phyloP scores from a whole-genome alignment of 768 basidiomycete species.

The Paxillus ammoniavirescens region DNA sequence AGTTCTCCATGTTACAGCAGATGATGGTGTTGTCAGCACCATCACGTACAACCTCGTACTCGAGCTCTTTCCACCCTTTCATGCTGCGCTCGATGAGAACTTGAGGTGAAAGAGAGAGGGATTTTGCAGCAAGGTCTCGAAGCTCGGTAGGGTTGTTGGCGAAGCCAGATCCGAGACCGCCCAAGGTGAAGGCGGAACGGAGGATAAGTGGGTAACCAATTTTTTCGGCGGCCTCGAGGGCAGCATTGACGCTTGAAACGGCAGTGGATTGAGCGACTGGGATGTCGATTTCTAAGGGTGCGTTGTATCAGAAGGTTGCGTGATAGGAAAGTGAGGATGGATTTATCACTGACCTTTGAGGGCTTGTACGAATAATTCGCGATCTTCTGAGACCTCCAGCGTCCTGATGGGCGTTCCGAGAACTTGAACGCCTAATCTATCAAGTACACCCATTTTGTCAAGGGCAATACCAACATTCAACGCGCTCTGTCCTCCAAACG shows the following conservation, averaged over 20 bases:
- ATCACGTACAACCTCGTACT: slow-evolving; percentile 99
- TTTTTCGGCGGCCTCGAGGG: slow-evolving; percentile 82
- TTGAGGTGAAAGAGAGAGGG: slow-evolving; percentile 88
- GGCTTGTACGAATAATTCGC: slow-evolving; percentile 93
- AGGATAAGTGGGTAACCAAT: slow-evolving; percentile 99
- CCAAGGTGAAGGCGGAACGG: slow-evolving; percentile 94
- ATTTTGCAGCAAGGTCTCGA: slow-evolving; percentile 89
- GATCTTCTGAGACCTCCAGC: slow-evolving; percentile 94
- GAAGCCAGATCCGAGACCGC: slow-evolving; percentile 97
- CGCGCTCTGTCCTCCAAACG: slow-evolving; percentile 97
- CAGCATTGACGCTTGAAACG: slow-evolving; percentile 92
- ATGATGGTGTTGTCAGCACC: slow-evolving; percentile 99
- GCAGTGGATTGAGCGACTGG: slow-evolving; percentile 95
- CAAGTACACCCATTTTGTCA: slow-evolving; percentile 94
- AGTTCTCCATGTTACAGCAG: slow-evolving; percentile 99
- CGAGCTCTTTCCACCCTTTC: slow-evolving; percentile 99
- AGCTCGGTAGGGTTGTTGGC: slow-evolving; percentile 94
- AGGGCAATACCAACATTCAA: slow-evolving; percentile 96
- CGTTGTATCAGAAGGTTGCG: slow-evolving; percentile 5
- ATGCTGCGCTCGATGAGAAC: slow-evolving; percentile 96
- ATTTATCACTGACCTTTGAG: slow-evolving; percentile 69
- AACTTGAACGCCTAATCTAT: slow-evolving; percentile 89
- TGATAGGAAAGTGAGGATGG: background rate
- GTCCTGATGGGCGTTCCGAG: slow-evolving; percentile 94
- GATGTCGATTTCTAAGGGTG: slow-evolving; percentile 85